phyloP scores from a whole-genome alignment of 1,284 basidiomycete genomes.

The Fomes fomentarius region DNA sequence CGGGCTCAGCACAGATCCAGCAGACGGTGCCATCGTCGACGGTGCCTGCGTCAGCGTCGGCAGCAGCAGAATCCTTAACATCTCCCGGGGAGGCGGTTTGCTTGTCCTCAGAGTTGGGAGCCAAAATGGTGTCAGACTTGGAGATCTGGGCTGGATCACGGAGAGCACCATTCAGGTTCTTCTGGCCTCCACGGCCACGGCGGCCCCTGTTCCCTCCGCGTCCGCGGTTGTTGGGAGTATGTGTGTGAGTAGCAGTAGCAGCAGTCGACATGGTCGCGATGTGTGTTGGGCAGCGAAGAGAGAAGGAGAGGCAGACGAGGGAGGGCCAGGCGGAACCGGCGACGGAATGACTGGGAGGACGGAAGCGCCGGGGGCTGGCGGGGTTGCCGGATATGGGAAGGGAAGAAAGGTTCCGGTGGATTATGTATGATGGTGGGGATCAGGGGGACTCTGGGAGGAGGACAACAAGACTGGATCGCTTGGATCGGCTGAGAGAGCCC shows the following conservation, averaged over 20 bases:
- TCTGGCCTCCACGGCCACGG: slow-evolving; percentile 29
- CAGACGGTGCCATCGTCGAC: slow-evolving; percentile 61
- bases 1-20: slow-evolving; percentile 95
- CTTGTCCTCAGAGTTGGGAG: slow-evolving; percentile 2
- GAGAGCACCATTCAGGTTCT: slow-evolving; percentile 15
- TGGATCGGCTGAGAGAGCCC: background rate
- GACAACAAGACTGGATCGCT: background rate
- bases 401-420: background rate
- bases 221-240: slow-evolving; percentile 30
- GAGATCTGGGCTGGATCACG: slow-evolving; percentile 10
- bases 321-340: background rate
- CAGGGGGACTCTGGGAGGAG: no score
- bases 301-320: background rate
- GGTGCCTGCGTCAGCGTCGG: slow-evolving; percentile 11
- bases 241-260: slow-evolving; percentile 33
- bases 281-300: background rate
- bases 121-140: slow-evolving; percentile 8
- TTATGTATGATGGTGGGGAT: background rate
- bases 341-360: background rate
- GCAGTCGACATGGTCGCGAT: slow-evolving; percentile 35
- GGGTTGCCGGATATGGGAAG: background rate
- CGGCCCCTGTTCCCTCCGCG: slow-evolving; percentile 36
- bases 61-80: slow-evolving; percentile 5
- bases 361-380: background rate
- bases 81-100: slow-evolving; percentile 2